Percentiles rank a stretch among this genome's conserved stretches.
These are phyloP conservation scores for Cystobasidium tubakii DNA, from an alignment of 768 basidiomycete genomes.

Conservation along the genomic window DNA sequence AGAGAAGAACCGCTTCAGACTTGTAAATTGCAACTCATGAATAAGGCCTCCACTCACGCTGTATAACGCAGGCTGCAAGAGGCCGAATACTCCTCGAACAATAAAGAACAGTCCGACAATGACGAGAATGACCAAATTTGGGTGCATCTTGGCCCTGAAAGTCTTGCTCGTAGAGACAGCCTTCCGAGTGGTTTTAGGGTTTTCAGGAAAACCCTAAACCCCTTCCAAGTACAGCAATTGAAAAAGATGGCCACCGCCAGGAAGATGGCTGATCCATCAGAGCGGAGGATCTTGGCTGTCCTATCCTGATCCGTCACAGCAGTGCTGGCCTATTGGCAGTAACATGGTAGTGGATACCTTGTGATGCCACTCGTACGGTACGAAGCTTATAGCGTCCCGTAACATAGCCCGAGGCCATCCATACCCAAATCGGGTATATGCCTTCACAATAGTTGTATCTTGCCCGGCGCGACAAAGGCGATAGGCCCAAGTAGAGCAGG, in stretches of 20 bases:
- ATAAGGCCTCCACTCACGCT: conserved; percentile 33
- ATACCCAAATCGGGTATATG: too few species aligned
- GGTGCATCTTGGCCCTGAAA: background rate
- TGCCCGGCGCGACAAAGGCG: too few species aligned
- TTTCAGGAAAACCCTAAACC: too few species aligned
- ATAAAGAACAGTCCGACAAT: conserved; percentile 40
- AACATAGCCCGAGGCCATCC: conserved; percentile 38
- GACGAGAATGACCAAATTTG: conserved; percentile 33
- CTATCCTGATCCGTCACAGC: conserved; percentile 11
- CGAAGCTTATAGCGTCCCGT: conserved; percentile 38
- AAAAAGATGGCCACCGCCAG: conserved; percentile 39
- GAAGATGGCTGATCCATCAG: conserved; percentile 42
- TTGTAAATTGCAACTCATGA: too few species aligned
- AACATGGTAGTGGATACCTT: background rate
- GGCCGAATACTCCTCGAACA: conserved; percentile 42
- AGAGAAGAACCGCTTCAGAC: too few species aligned
- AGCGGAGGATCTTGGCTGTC: conserved; percentile 36
- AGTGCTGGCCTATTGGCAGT: conserved; percentile 5
- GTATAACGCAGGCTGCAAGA: conserved; percentile 38
- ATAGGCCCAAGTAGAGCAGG: conserved; percentile 38
- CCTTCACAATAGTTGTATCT: too few species aligned
- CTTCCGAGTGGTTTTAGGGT: background rate
- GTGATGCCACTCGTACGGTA: conserved; percentile 40
- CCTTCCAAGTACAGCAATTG: conserved; percentile 32
- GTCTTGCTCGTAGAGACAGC: background rate